Evolutionary conservation across 2,329 filamentous ascomycete genomes (phyloP), one percentile per base, ranked within the genome.

Genomic region (Penicillium nordicum): DNA sequence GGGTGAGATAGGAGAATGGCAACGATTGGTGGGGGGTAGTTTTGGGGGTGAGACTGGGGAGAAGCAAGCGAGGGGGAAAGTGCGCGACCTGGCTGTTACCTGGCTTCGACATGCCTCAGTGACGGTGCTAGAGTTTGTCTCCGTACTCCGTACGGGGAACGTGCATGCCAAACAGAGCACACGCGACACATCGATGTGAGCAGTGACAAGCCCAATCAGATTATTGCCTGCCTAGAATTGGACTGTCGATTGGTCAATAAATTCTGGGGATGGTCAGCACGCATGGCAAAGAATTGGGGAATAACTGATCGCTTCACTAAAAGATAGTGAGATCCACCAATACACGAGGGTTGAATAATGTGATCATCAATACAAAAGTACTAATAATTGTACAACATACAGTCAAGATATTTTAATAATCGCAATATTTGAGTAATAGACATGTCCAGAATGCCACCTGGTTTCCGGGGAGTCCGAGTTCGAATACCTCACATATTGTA

Each of bases 1-100:
- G 70, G 1, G 73, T 77, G n/a, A 78, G 65, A 50, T 76, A 77
- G 46, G 69, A 60, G 57, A 74, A 77, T 7, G 75, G 74, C 37
- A 16, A 41, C 38, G 12, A 76, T 56, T 77, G 74, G 8, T 74
- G 71, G 7, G 72, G 57, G 57, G 47, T 72, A 69, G 49, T 76
- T 69, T n/a, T 67, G 66, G 14, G 73, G 73, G 72, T 11, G 71
- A 74, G 0, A 76, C 11, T 32, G 70, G 1, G 74, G 75, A 77
- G 55, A 77, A 72, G 58, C 76, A 77, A 54, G 77, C 74, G 14
- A 77, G 62, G 2, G 63, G 68, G 53, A 76, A 69, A 11, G 57
- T 67, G n/a, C n/a, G 67, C n/a, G 62, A 32, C 7, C 71, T 70
- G 1, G 74, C 75, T 37, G 67, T 16, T 61, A 32, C 7, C 71